Evolutionary conservation across 306 rosid genomes (phyloP).

Genomic region (Ammopiptanthus mongolicus): DNA sequence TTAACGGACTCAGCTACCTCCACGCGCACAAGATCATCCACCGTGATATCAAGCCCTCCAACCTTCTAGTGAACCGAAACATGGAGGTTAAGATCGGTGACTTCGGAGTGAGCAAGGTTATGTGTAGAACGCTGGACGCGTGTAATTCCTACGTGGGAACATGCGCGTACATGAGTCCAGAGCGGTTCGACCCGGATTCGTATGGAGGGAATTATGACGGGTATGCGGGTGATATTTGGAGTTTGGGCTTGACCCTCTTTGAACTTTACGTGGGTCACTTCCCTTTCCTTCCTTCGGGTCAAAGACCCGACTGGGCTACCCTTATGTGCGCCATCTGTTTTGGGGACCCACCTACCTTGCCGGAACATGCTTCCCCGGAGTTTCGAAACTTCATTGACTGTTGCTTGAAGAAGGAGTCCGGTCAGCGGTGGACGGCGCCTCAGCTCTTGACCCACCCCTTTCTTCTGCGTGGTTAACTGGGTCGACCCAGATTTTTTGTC

Average conservation of each 20-base stretch:
- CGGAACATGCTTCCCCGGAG: slow-evolving; percentile 36
- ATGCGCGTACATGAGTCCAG: slow-evolving; percentile 84
- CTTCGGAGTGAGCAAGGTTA: slow-evolving; percentile 68
- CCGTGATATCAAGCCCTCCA: slow-evolving; percentile 66
- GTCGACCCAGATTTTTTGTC: neutral
- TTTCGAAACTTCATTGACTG: slow-evolving; percentile 55
- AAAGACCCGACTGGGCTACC: slow-evolving; percentile 81
- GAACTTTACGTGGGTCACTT: slow-evolving; percentile 75
- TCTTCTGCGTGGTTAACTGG: slow-evolving; percentile 4
- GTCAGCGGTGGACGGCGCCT: slow-evolving; percentile 52
- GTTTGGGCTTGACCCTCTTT: slow-evolving; percentile 62
- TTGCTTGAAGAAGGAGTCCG: slow-evolving; percentile 66
- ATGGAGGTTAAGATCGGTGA: slow-evolving; percentile 71
- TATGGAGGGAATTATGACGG: slow-evolving; percentile 73
- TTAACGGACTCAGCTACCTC: slow-evolving; percentile 61
- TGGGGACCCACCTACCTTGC: slow-evolving; percentile 61
- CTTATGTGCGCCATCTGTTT: slow-evolving; percentile 79
- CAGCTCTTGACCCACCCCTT: slow-evolving; percentile 61
- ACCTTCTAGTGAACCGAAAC: slow-evolving; percentile 43
- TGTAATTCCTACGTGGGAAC: slow-evolving; percentile 78
- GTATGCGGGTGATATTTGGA: slow-evolving; percentile 67
- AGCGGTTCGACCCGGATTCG: slow-evolving; percentile 64
- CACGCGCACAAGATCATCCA: slow-evolving; percentile 67
- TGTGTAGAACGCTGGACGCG: slow-evolving; percentile 54
- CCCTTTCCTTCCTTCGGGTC: slow-evolving; percentile 58